A percentile compares a stretch with the other conserved stretches of the same genome.
Evolutionary conservation across 345 rosid genomes (phyloP).

Genomic region (Eucalyptus brandiana): DNA sequence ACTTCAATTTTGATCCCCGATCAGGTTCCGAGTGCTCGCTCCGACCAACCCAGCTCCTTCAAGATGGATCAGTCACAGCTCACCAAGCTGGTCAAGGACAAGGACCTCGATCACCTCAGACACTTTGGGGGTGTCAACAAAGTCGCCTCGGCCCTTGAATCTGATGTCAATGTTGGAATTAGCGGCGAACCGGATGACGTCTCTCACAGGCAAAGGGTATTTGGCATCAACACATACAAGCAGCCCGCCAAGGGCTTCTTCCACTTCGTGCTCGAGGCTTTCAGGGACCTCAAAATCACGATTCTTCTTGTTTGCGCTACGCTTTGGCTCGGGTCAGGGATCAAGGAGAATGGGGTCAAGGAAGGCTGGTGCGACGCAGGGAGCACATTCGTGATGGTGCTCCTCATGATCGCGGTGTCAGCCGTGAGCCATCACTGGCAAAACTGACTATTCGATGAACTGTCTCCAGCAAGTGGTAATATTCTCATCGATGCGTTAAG

Average conservation of each 20-base stretch:
- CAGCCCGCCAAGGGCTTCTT: conserved; percentile 38
- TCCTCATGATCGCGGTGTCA: conserved; percentile 37
- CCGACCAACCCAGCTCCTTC: conserved; percentile 17
- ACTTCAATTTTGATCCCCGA: conserved; percentile 2
- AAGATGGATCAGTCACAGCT: conserved; percentile 9
- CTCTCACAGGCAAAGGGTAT: conserved; percentile 20
- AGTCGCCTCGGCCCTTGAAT: conserved; percentile 20
- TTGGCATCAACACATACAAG: conserved; percentile 54
- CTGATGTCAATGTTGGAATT: conserved; percentile 23
- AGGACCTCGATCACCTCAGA: conserved; percentile 10
- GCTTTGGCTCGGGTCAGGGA: conserved; percentile 48
- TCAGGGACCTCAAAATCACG: conserved; percentile 28
- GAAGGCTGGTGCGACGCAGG: conserved; percentile 77
- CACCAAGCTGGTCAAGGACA: conserved; percentile 26
- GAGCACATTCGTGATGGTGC: conserved; percentile 40
- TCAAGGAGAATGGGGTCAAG: conserved; percentile 38
- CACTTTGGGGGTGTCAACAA: conserved; percentile 28
- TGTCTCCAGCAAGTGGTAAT: conserved; percentile 34
- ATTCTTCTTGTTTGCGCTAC: conserved; percentile 45
- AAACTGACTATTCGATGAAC: conserved; percentile 37
- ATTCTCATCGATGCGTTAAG: conserved; percentile 43
- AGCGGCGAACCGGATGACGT: conserved; percentile 9
- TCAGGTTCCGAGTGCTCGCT: conserved; percentile 32
- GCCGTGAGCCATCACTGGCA: conserved; percentile 38
- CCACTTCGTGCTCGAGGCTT: conserved; percentile 29